These are phyloP conservation scores for Nepenthes gracilis DNA, from an alignment of 148 eudicot genomes.

Conservation along the genomic window DNA sequence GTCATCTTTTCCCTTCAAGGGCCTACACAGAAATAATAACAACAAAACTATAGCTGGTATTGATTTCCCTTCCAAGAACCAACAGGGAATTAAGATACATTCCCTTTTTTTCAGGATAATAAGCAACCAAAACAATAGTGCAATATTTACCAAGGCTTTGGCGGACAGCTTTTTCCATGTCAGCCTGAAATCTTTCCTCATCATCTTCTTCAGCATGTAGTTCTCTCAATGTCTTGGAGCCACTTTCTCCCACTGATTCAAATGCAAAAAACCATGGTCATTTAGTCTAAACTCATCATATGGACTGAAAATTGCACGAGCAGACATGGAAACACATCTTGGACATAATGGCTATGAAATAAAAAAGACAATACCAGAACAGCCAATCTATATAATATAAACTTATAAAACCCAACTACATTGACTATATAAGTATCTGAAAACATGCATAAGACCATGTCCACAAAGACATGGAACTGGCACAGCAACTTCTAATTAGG, in stretches of 20 bases:
- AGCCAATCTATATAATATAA: not conserved
- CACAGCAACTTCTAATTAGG: too few species aligned
- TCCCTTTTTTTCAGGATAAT: not conserved
- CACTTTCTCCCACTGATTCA: slow-evolving; percentile 31
- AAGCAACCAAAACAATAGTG: not conserved
- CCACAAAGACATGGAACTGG: too few species aligned
- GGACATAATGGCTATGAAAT: not conserved
- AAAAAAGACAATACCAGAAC: not conserved
- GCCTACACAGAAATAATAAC: too few species aligned
- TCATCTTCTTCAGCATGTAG: slow-evolving; percentile 74
- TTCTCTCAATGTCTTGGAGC: slow-evolving; percentile 52
- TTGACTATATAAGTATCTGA: not conserved
- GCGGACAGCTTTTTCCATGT: slow-evolving; percentile 66
- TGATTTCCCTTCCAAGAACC: too few species aligned
- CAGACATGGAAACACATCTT: not conserved
- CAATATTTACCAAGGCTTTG: slow-evolving; percentile 74
- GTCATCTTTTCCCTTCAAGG: too few species aligned
- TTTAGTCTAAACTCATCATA: not conserved
- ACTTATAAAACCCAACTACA: not conserved
- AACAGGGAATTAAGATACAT: not conserved
- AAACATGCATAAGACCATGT: too few species aligned
- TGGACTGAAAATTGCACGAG: not conserved
- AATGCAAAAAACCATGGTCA: slow-evolving; percentile 10
- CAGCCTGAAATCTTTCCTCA: slow-evolving; percentile 93
- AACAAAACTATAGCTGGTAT: too few species aligned